Evolutionary conservation across 768 basidiomycete genomes (phyloP).

Genomic region (Boletus vermiculosoides): DNA sequence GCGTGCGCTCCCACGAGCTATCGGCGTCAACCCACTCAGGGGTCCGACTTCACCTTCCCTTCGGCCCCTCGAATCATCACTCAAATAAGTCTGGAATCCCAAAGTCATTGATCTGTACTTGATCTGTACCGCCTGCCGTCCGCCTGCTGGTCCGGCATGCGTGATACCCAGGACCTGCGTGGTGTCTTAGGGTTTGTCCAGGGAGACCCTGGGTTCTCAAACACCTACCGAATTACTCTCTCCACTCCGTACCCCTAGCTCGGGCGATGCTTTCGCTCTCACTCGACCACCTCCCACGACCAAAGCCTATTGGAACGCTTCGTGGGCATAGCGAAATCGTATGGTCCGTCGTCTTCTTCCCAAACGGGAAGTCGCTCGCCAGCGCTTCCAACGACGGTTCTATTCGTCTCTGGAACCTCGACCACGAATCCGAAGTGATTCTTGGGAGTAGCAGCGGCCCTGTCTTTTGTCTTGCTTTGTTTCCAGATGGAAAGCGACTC

Average conservation of each 20-base stretch:
- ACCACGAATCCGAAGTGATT: conserved; percentile 25
- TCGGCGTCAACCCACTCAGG: conserved; percentile 30
- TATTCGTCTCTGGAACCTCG: conserved; percentile 31
- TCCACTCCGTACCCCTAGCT: conserved; percentile 26
- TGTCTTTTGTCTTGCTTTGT: conserved; percentile 27
- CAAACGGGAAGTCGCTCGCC: conserved; percentile 22
- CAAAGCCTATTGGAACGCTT: conserved; percentile 21
- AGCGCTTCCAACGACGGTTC: conserved; percentile 33
- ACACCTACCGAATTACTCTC: conserved; percentile 22
- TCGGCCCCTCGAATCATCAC: conserved; percentile 26
- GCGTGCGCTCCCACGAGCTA: conserved; percentile 29
- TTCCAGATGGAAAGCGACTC: conserved; percentile 27
- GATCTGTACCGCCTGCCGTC: conserved; percentile 34
- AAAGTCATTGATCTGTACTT: conserved; percentile 33
- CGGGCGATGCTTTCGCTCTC: conserved; percentile 31
- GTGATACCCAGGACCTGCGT: conserved; percentile 29
- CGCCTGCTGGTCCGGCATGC: conserved; percentile 33
- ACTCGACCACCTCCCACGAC: conserved; percentile 29
- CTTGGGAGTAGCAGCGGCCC: conserved; percentile 21
- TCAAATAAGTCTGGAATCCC: conserved; percentile 32
- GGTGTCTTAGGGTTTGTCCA: conserved; percentile 32
- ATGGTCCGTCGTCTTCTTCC: conserved; percentile 31
- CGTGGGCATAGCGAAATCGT: conserved; percentile 30
- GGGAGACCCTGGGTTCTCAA: conserved; percentile 25
- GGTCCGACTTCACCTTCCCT: conserved; percentile 26